Conservation (phyloP, 2,329 filamentous ascomycete genomes). For the Hortaea sp. region DNA sequence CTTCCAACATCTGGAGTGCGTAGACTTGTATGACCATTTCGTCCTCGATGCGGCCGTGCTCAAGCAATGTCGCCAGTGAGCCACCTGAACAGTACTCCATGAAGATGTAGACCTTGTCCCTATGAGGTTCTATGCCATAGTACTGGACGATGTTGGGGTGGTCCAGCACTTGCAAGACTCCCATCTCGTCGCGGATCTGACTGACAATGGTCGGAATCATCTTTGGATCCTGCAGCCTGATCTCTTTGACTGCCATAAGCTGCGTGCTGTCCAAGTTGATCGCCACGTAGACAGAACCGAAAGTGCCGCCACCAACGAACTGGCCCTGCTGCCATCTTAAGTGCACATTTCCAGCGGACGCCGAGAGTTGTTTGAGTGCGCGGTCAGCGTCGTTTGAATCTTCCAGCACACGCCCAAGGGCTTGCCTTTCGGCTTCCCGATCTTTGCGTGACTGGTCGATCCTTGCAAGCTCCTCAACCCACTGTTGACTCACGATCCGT, state of each 20-base stretch:
- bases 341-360: slow-evolving; percentile 87
- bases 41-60: slow-evolving; percentile 94
- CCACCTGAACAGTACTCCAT: slow-evolving; percentile 99
- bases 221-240: slow-evolving; percentile 90
- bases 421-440: slow-evolving; percentile 74
- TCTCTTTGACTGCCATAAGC: slow-evolving; percentile 98
- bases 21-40: slow-evolving; percentile 98
- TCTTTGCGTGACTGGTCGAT: slow-evolving; percentile 72
- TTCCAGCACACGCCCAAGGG: slow-evolving; percentile 82
- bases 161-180: slow-evolving; percentile 85
- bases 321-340: slow-evolving; percentile 98
- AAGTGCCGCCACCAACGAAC: slow-evolving; percentile 92
- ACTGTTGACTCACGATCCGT: slow-evolving; percentile 62
- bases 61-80: slow-evolving; percentile 76
- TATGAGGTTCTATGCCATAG: slow-evolving; percentile 93
- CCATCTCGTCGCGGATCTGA: slow-evolving; percentile 96
- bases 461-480: slow-evolving; percentile 59
- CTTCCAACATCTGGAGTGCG: slow-evolving; percentile 84
- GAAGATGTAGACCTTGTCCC: slow-evolving; percentile 99
- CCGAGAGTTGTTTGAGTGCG: slow-evolving; percentile 85
- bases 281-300: slow-evolving; percentile 92
- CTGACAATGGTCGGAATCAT: slow-evolving; percentile 87
- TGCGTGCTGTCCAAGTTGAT: slow-evolving; percentile 96
- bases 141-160: slow-evolving; percentile 98
- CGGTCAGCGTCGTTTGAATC: slow-evolving; percentile 92